These are phyloP conservation scores for Suillus lakei DNA, from an alignment of 768 basidiomycete species.

Conservation along the genomic window DNA sequence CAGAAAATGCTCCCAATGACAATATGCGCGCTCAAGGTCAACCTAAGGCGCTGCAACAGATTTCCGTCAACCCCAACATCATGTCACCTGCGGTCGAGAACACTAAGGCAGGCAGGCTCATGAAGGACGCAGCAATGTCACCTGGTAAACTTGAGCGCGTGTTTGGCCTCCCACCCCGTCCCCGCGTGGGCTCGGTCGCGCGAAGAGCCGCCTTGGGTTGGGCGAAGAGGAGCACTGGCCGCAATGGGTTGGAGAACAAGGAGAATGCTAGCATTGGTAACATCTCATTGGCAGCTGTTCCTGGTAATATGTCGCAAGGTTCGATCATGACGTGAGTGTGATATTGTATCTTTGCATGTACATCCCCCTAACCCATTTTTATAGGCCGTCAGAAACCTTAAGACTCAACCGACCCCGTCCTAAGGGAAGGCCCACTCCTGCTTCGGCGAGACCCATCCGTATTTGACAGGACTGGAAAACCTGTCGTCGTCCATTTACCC, in stretches of 20 bases:
- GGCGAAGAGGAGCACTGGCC: conserved; percentile 62
- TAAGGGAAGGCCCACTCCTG: conserved; percentile 44
- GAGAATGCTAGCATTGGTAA: conserved; percentile 37
- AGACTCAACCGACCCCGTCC: conserved; percentile 53
- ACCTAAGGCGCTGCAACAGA: conserved; percentile 45
- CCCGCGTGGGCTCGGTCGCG: conserved; percentile 58
- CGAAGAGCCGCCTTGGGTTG: conserved; percentile 64
- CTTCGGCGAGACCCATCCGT: conserved; percentile 31
- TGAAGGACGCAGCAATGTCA: conserved; percentile 37
- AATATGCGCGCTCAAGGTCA: conserved; percentile 20
- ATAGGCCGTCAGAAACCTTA: conserved; percentile 45
- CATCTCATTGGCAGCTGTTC: conserved; percentile 1
- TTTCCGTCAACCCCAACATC: conserved; percentile 48
- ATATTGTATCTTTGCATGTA: neutral
- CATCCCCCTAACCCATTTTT: neutral
- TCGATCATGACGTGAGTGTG: conserved; percentile 64
- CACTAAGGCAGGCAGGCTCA: conserved; percentile 24
- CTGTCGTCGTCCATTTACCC: too few species aligned
- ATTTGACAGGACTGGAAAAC: conserved; percentile 21
- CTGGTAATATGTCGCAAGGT: conserved; percentile 35
- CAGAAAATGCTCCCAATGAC: conserved; percentile 22
- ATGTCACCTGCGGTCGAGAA: conserved; percentile 43
- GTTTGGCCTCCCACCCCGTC: conserved; percentile 40
- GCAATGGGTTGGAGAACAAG: conserved; percentile 58
- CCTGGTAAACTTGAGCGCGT: conserved; percentile 35